Evolutionary conservation across 2,329 filamentous ascomycete species (phyloP), one percentile per base, ranked within the genome.

Genomic region (Nigrospora osmanthi): DNA sequence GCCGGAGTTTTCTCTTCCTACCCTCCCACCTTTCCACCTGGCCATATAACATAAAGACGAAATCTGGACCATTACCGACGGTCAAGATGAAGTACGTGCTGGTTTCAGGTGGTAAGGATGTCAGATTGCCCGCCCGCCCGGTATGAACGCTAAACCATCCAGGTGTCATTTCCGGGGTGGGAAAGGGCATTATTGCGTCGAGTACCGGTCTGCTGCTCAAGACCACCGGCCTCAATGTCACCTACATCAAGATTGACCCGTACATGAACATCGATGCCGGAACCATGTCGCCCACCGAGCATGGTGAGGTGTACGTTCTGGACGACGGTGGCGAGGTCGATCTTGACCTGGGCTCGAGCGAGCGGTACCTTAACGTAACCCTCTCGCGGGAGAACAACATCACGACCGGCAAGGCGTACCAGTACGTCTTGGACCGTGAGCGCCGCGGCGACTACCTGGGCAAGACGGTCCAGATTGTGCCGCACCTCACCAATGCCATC

Each of bases 371-470:
- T 44, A 83, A 84, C 58, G 83, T 91, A 52, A 87, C 83, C 45
- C 75, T 97, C 49, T 88, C 81, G 10, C 76, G 83, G 49, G 89
- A 95, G 56, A 89, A 91, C 72, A 97, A 97, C 67, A 95, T 98
- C 67, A 98, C 93, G 4, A 95, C 91, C 6, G 93, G 93, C 61
- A 96, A 97, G 72, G 89, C 97, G 55, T 97, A 96, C 69, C 77
- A 88, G 59, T 81, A 86, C 57, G 90, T 96, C 44, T 89, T 95
- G 57, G 76, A 84, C 60, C 73, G 76, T 48, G 77, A 80, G 59
- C 69, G 77, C 23, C 66, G 67, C 35, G 78, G 78, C 45, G 83
- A 93, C 62, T 97, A 95, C 58, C 78, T 97, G 12, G 91, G 91
- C 53, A 83, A 85, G 64, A 89, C 90, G 15, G 85, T 94, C 14